phyloP scores from a whole-genome alignment of 2,329 filamentous ascomycete genomes.

The Talaromyces sp. region DNA sequence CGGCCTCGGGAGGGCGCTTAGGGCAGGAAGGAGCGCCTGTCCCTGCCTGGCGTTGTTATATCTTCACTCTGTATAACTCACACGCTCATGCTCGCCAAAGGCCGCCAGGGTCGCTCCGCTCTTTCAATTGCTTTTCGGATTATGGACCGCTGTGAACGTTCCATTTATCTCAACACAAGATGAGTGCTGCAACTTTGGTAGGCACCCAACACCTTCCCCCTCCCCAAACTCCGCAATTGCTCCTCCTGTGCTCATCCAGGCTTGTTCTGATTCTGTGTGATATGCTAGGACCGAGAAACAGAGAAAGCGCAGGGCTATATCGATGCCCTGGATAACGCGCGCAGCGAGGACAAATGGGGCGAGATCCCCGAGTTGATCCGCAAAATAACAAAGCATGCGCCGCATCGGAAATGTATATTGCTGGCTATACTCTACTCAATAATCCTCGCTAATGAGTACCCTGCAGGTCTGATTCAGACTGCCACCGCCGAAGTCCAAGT shows the following conservation, averaged over 20 bases:
- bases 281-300: conserved; percentile 46
- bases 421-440: neutral
- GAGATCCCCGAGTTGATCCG: conserved; percentile 81
- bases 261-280: neutral
- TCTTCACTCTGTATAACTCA: neutral
- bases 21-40: neutral
- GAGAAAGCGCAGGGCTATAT: conserved; percentile 80
- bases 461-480: conserved; percentile 61
- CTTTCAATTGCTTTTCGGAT: neutral
- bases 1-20: neutral
- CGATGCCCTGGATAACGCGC: conserved; percentile 73
- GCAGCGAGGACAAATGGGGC: conserved; percentile 83
- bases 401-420: conserved; percentile 66
- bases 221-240: neutral
- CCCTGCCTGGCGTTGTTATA: neutral
- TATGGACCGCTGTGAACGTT: conserved; percentile 11
- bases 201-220: neutral
- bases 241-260: conserved; percentile 15
- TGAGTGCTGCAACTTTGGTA: conserved; percentile 20
- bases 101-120: neutral
- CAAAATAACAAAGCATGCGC: conserved; percentile 92
- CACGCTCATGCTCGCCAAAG: neutral
- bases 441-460: conserved; percentile 14
- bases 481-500: conserved; percentile 65
- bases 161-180: conserved; percentile 12